These are phyloP conservation scores for Peronospora destructor DNA, from an alignment of 352 stramenopile genomes.

Conservation along the genomic window DNA sequence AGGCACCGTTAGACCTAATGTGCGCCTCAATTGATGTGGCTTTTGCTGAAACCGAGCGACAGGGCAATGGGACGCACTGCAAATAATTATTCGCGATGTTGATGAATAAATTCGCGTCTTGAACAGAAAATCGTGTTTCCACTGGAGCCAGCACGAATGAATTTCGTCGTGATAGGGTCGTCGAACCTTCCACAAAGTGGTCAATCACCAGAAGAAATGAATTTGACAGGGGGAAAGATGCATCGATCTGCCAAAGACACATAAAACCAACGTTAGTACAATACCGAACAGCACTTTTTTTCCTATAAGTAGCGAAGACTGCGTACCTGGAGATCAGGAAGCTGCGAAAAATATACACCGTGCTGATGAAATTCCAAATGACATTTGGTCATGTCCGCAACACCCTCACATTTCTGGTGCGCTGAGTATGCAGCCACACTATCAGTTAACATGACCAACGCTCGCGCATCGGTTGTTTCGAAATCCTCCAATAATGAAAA, in stretches of 20 bases:
- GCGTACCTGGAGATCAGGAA: constrained; percentile 73
- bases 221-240: constrained; percentile 77
- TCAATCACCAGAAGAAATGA: constrained; percentile 78
- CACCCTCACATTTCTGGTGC: constrained; percentile 48
- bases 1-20: constrained; percentile 3
- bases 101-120: constrained; percentile 77
- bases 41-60: constrained; percentile 12
- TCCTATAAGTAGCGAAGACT: not conserved
- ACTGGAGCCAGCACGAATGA: constrained; percentile 78
- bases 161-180: constrained; percentile 47
- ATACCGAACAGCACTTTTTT: not conserved
- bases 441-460: constrained; percentile 69
- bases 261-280: constrained; percentile 1
- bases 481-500: constrained; percentile 84
- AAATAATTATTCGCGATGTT: constrained; percentile 85
- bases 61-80: constrained; percentile 33
- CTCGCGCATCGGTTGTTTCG: constrained; percentile 51
- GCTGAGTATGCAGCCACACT: constrained; percentile 55
- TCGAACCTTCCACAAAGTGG: constrained; percentile 66
- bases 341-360: constrained; percentile 79
- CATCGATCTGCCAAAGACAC: constrained; percentile 52
- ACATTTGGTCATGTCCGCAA: constrained; percentile 67
- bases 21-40: constrained; percentile 1
- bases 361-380: constrained; percentile 76
- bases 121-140: constrained; percentile 80